Conservation (phyloP, 2,329 filamentous ascomycete genomes). For the Rutstroemia sp. region DNA sequence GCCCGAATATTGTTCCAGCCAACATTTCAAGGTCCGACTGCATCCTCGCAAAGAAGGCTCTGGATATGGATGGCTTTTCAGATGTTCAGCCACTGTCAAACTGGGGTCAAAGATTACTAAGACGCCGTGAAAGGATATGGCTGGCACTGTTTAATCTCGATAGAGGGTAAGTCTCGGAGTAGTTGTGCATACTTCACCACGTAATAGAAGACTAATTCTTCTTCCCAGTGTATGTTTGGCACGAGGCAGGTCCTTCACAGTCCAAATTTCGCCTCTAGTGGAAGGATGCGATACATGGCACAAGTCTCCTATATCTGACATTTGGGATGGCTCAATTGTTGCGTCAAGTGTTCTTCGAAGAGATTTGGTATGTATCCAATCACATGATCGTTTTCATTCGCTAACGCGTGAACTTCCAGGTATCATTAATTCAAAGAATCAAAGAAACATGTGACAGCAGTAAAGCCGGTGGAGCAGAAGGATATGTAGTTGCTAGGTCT, state of each 20-base stretch:
- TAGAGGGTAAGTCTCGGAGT: constrained; percentile 42
- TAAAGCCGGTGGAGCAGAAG: constrained; percentile 39
- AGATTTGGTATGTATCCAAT: constrained; percentile 45
- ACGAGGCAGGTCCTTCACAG: constrained; percentile 59
- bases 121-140: constrained; percentile 62
- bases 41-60: constrained; percentile 57
- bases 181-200: background rate
- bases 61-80: constrained; percentile 60
- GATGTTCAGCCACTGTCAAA: constrained; percentile 54
- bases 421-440: constrained; percentile 49
- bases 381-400: background rate
- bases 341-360: constrained; percentile 64
- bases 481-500: constrained; percentile 46
- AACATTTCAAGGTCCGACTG: constrained; percentile 57
- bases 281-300: constrained; percentile 66
- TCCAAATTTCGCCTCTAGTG: constrained; percentile 58
- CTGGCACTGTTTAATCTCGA: constrained; percentile 66
- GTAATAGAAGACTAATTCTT: constrained; percentile 14
- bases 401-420: constrained; percentile 29
- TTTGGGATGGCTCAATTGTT: constrained; percentile 62
- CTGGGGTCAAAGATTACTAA: constrained; percentile 51
- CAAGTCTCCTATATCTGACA: constrained; percentile 52
- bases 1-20: constrained; percentile 36
- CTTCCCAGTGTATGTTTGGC: constrained; percentile 54
- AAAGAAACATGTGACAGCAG: constrained; percentile 51